A percentile compares a stretch with the other conserved stretches of the same genome.
Evolutionary conservation across 2,329 filamentous ascomycete species (phyloP).

Genomic region (Fusarium sp.): DNA sequence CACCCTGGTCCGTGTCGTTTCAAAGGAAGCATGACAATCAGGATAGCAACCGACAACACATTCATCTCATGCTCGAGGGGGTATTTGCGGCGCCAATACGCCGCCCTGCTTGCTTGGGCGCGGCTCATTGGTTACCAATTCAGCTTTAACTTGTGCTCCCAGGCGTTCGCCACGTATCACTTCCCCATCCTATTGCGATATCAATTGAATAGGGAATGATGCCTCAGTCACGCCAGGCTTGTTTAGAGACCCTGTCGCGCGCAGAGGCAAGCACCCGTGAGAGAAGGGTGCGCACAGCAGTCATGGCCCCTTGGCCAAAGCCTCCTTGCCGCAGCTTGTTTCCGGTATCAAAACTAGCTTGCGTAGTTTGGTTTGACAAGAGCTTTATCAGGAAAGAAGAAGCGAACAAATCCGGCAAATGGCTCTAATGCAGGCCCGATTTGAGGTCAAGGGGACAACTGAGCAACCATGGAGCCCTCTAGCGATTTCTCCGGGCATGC

Average conservation of each 20-base stretch:
- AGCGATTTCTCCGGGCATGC: conserved; percentile 6
- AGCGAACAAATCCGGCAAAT: conserved; percentile 54
- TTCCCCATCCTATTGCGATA: conserved; percentile 9
- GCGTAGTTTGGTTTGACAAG: conserved; percentile 37
- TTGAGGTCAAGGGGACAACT: conserved; percentile 23
- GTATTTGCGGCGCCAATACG: conserved; percentile 14
- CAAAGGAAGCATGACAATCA: neutral
- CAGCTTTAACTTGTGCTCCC: conserved; percentile 31
- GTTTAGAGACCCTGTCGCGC: conserved; percentile 20
- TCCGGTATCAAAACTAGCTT: conserved; percentile 18
- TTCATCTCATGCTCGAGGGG: neutral
- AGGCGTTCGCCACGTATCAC: conserved; percentile 33
- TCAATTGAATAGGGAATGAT: neutral
- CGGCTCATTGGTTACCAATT: conserved; percentile 42
- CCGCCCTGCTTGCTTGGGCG: neutral
- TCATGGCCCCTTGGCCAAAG: conserved; percentile 17
- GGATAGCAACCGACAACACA: neutral
- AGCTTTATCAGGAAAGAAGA: conserved; percentile 53
- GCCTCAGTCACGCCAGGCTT: conserved; percentile 3
- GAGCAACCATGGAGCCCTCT: conserved; percentile 6
- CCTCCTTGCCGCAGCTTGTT: conserved; percentile 20
- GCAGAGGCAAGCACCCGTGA: conserved; percentile 34
- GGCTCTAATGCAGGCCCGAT: conserved; percentile 21
- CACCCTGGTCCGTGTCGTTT: neutral
- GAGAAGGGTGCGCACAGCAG: conserved; percentile 32